phyloP scores from a whole-genome alignment of 2,329 filamentous ascomycete species.

The Apiospora malaysiana region DNA sequence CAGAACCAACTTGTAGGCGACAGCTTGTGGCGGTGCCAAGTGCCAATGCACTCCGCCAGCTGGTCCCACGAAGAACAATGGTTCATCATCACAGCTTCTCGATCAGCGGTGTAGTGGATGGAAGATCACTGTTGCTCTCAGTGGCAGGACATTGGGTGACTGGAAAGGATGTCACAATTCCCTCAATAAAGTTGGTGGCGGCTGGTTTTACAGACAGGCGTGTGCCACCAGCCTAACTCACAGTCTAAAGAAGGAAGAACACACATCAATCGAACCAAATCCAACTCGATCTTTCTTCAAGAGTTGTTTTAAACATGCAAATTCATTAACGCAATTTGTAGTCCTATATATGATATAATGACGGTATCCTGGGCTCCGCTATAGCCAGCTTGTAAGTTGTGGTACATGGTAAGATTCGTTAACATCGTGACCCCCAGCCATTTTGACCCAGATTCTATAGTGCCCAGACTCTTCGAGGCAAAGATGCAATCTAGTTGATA shows the following conservation, averaged over 20 bases:
- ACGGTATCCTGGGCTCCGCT: background rate
- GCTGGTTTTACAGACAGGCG: too few relatives aligned
- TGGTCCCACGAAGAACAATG: background rate
- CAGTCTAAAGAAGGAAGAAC: background rate
- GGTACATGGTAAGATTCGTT: background rate
- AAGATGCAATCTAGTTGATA: background rate
- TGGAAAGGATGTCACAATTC: background rate
- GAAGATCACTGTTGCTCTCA: background rate
- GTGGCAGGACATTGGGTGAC: accelerated
- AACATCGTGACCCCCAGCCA: background rate
- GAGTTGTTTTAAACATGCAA: background rate
- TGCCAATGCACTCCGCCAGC: background rate
- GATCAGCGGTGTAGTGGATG: too few relatives aligned
- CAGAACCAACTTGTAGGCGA: background rate
- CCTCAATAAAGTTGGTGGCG: too few relatives aligned
- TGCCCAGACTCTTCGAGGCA: constrained; percentile 9
- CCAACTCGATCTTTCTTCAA: background rate
- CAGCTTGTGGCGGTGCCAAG: background rate
- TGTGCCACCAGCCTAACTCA: too few relatives aligned
- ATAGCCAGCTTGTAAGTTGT: background rate
- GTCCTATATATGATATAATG: background rate
- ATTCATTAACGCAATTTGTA: background rate
- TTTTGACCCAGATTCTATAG: background rate
- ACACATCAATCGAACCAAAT: background rate
- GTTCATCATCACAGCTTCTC: background rate